phyloP scores from a whole-genome alignment of 2,329 filamentous ascomycete species.

The Beauveria bassiana region DNA sequence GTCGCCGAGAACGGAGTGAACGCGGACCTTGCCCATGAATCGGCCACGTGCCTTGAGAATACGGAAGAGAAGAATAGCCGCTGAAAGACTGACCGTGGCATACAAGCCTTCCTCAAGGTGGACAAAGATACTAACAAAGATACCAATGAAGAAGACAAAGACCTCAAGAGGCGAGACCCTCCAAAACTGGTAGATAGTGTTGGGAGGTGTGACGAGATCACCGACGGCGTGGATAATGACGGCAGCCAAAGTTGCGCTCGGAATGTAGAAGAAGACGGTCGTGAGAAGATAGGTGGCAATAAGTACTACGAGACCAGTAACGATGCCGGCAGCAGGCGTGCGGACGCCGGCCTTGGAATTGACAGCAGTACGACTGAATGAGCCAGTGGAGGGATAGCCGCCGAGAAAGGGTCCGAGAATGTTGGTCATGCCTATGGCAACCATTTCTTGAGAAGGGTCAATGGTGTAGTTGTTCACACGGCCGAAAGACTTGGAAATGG shows the following conservation, averaged over 20 bases:
- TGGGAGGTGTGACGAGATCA: conserved; percentile 76
- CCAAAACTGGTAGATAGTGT: conserved; percentile 84
- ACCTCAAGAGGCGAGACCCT: conserved; percentile 75
- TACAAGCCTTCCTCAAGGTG: conserved; percentile 84
- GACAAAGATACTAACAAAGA: conserved; percentile 73
- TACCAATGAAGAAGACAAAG: conserved; percentile 77
- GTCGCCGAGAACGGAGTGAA: conserved; percentile 77
- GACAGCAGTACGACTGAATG: conserved; percentile 85
- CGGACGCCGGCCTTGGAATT: conserved; percentile 90
- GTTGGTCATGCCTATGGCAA: conserved; percentile 70
- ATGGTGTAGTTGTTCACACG: conserved; percentile 76
- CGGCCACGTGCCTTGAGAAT: conserved; percentile 70
- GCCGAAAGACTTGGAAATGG: conserved; percentile 76
- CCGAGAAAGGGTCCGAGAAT: conserved; percentile 71
- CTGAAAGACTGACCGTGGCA: conserved; percentile 63
- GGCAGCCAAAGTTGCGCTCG: conserved; percentile 63
- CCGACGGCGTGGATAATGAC: conserved; percentile 90
- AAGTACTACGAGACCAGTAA: conserved; percentile 74
- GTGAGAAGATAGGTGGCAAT: conserved; percentile 78
- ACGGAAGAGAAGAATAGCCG: conserved; percentile 66
- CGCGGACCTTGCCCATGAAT: conserved; percentile 70
- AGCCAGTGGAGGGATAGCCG: conserved; percentile 79
- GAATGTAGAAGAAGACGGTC: conserved; percentile 83
- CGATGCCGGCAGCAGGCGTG: conserved; percentile 77
- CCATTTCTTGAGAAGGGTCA: conserved; percentile 70